Base-by-base conservation (phyloP, 2,329 filamentous ascomycete genomes). In the Colletotrichum lini region DNA sequence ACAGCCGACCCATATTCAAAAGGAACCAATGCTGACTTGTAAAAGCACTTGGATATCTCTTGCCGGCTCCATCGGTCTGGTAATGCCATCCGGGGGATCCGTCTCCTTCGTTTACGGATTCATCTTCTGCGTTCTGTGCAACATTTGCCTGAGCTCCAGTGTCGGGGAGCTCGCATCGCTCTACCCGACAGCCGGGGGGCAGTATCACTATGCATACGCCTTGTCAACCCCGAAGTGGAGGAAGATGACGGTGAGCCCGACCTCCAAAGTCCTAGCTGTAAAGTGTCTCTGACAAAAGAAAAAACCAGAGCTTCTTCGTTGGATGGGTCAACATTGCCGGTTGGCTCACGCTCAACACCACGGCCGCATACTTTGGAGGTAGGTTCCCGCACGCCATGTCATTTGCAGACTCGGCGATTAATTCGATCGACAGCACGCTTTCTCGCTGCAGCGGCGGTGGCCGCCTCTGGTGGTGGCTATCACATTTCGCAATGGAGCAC, bases 311-410 rank as follows among this genome's bases (percentile, higher is more conserved):
- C 72, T 85, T 85, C 65, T 80, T 79, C 63, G 80, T 82, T 12
- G 83, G 83, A 0, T 85, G 83, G 84, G 81, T 81, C 15, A 85
- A 81, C 40, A 85, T 85, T n/a, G 79, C 79, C 8, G 84, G 84
- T 2, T 86, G 84, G 84, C 76, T 86, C 0, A 83, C 80, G 3
- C 76, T 85, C 0, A 81, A 85, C 16, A 85, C 83, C 0, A 82
- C 82, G 0, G 81, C 84, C 65, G 82, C 79, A 0, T 85, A 83
- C 74, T 85, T 85, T 68, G 82, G 77, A 44, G 82, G 83, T 83
- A 72, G 49, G 75, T 30, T 16, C 16, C 15, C 7, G 44, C 15
- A 12, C 30, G 30, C 30, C 6, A 30, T 30, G 30, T 3, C 30
- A 30, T 30, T n/a, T 30, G 4, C 12, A 38, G 8, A 15, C 8